A percentile compares a stretch with the other conserved stretches of the same genome.
These are phyloP conservation scores for Cystofilobasidium ferigula DNA, from an alignment of 768 basidiomycete genomes.

Conservation along the genomic window DNA sequence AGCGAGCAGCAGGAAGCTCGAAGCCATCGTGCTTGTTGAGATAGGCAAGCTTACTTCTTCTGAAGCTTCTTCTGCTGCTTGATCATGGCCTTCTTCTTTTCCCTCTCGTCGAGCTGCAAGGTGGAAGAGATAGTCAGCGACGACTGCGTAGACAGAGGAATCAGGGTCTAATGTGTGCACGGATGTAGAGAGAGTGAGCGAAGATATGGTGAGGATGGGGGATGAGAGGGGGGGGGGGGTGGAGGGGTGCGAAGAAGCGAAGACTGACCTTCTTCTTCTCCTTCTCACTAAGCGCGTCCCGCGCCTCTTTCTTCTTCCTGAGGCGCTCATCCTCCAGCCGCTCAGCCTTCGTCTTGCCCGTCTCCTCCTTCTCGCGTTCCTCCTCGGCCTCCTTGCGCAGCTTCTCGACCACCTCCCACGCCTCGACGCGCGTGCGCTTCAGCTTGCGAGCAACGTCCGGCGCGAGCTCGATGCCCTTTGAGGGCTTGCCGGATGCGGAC, in stretches of 20 bases:
- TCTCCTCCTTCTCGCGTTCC: conserved; percentile 3
- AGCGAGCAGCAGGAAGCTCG: not conserved
- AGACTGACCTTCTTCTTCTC: conserved; percentile 9
- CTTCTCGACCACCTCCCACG: conserved; percentile 14
- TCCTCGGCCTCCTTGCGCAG: not conserved
- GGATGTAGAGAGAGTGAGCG: too few species aligned
- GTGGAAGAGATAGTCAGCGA: not conserved
- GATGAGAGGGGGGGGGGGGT: not conserved
- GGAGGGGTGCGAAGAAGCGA: not conserved
- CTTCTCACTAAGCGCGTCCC: conserved; percentile 3
- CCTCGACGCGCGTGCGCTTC: conserved; percentile 2
- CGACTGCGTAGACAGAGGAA: not conserved
- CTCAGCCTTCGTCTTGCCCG: not conserved
- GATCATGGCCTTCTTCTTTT: conserved; percentile 9
- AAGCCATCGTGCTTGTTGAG: not conserved
- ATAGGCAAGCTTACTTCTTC: not conserved
- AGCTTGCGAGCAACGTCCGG: conserved; percentile 8
- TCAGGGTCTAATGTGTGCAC: too few species aligned
- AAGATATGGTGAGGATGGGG: too few species aligned
- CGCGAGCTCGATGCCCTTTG: conserved; percentile 7
- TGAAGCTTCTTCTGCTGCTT: conserved; percentile 17
- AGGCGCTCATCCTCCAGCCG: not conserved
- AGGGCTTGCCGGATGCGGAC: not conserved
- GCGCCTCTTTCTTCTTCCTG: conserved; percentile 1
- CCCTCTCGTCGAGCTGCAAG: conserved; percentile 14